phyloP scores from a whole-genome alignment of 257 asterid species.

The Solanum sparsipilum region DNA sequence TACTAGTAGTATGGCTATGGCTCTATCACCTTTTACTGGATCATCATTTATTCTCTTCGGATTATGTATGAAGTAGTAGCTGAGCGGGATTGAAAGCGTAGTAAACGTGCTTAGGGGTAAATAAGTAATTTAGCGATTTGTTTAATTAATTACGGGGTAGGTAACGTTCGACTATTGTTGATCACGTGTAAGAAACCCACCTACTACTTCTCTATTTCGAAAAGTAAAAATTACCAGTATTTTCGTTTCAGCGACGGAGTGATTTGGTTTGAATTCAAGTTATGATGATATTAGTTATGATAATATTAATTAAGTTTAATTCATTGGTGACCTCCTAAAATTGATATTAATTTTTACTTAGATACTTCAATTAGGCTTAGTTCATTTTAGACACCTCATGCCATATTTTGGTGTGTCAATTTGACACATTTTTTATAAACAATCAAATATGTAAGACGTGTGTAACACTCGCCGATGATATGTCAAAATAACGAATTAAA shows the following conservation, averaged over 20 bases:
- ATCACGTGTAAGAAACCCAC: background rate
- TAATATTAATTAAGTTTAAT: too few relatives aligned
- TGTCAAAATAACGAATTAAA: too few relatives aligned
- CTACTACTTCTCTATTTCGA: background rate
- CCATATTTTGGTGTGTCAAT: too few relatives aligned
- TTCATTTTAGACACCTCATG: too few relatives aligned
- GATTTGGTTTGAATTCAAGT: too few relatives aligned
- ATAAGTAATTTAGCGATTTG: background rate
- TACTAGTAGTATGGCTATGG: background rate
- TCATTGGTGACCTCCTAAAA: accelerated
- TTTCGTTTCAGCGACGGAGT: too few relatives aligned
- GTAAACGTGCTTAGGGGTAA: background rate
- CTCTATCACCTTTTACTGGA: background rate
- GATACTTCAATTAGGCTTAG: too few relatives aligned
- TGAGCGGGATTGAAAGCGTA: background rate
- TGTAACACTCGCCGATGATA: too few relatives aligned
- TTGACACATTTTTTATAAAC: too few relatives aligned
- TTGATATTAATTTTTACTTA: too few relatives aligned
- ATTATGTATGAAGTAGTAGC: background rate
- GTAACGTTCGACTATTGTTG: background rate
- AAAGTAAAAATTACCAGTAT: background rate
- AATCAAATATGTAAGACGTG: too few relatives aligned
- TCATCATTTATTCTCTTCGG: background rate
- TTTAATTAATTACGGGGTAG: background rate
- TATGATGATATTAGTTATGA: too few relatives aligned